Conservation (phyloP, 164 flowering plant genomes). For the Nymphaea colorata region DNA sequence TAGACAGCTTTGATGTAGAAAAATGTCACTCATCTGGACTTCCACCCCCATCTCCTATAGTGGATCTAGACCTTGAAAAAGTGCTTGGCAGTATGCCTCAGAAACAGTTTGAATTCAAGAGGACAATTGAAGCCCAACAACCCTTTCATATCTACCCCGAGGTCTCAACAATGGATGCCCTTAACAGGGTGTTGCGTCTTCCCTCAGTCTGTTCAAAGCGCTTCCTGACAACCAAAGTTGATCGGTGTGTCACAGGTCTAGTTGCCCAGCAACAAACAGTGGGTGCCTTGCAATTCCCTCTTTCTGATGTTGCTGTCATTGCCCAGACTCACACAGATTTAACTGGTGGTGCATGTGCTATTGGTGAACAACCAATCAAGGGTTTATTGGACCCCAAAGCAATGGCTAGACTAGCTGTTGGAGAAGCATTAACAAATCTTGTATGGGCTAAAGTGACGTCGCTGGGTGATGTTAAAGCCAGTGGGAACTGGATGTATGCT, state of each 20-base stretch:
- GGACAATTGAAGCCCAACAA: conserved; percentile 29
- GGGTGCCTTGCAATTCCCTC: conserved; percentile 86
- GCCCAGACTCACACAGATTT: conserved; percentile 59
- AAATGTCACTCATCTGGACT: conserved; percentile 33
- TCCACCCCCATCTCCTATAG: conserved; percentile 71
- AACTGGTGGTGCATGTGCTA: conserved; percentile 92
- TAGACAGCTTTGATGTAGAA: conserved; percentile 52
- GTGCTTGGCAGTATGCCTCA: conserved; percentile 97
- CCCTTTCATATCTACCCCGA: conserved; percentile 91
- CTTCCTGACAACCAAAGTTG: conserved; percentile 86
- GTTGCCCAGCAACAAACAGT: conserved; percentile 98
- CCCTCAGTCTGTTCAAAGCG: conserved; percentile 89
- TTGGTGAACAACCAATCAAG: conserved; percentile 92
- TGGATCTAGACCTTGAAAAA: conserved; percentile 88
- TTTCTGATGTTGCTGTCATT: conserved; percentile 91
- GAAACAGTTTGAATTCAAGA: conserved; percentile 63
- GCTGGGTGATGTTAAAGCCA: conserved; percentile 84
- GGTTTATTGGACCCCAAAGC: conserved; percentile 82
- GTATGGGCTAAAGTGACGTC: conserved; percentile 91
- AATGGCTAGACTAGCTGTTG: conserved; percentile 89
- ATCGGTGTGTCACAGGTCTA: conserved; percentile 96
- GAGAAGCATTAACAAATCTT: conserved; percentile 96
- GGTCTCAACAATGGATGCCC: conserved; percentile 53
- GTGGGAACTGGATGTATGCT: conserved; percentile 99
- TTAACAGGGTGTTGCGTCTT: conserved; percentile 80